These are phyloP conservation scores for Bombardia bombarda DNA, from an alignment of 495 filamentous ascomycete species.

Conservation along the genomic window DNA sequence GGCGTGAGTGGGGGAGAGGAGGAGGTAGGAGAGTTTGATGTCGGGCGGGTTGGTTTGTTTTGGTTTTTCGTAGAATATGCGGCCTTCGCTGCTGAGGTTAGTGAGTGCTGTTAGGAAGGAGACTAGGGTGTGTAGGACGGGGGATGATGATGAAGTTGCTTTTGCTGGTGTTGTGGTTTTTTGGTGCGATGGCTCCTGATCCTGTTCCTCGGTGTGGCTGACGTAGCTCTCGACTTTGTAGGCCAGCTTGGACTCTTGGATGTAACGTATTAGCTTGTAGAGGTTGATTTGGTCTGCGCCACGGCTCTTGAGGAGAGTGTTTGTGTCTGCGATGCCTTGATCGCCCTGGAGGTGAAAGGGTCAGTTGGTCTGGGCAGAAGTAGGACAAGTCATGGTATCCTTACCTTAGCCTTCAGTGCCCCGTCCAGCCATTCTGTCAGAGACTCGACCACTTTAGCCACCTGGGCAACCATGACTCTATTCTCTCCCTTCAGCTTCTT, in stretches of 20 bases:
- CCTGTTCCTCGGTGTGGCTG: conserved; percentile 46
- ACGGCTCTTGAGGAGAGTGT: conserved; percentile 69
- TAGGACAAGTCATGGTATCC: background rate
- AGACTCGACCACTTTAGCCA: conserved; percentile 71
- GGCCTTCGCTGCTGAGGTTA: conserved; percentile 81
- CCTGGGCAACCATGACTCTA: conserved; percentile 81
- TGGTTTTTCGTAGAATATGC: conserved; percentile 66
- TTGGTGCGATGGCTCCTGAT: conserved; percentile 17
- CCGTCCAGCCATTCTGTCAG: conserved; percentile 58
- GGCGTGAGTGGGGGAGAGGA: conserved; percentile 88
- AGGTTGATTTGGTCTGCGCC: conserved; percentile 94
- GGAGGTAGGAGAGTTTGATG: conserved; percentile 70
- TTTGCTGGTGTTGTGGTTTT: conserved; percentile 1
- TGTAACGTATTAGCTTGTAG: conserved; percentile 75
- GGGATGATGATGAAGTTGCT: conserved; percentile 39
- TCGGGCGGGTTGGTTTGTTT: conserved; percentile 25
- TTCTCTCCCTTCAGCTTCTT: conserved; percentile 84
- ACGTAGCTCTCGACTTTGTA: conserved; percentile 89
- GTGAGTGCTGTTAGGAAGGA: conserved; percentile 76
- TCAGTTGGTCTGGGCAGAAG: background rate
- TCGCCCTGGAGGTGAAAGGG: conserved; percentile 18
- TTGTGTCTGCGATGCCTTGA: conserved; percentile 54
- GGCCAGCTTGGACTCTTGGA: conserved; percentile 88
- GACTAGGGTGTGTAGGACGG: conserved; percentile 75
- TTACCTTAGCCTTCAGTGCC: conserved; percentile 34